Percentiles rank a stretch among this genome's conserved stretches.
These are phyloP conservation scores for Xylona heveae DNA, from an alignment of 495 filamentous ascomycete species.

Conservation along the genomic window DNA sequence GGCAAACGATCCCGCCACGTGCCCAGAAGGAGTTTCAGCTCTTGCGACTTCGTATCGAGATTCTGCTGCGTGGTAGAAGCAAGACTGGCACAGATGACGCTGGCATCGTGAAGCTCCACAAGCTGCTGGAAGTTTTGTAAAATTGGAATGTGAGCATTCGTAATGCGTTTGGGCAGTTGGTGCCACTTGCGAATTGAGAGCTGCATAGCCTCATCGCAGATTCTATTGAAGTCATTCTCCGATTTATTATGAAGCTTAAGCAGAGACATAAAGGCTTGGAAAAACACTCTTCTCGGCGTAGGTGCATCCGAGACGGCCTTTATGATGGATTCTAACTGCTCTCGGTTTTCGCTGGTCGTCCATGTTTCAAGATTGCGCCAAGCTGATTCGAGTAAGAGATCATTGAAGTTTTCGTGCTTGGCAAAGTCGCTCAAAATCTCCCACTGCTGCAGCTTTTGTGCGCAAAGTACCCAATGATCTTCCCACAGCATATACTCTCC, in stretches of 20 bases:
- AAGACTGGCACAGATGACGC: constrained; percentile 79
- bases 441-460: constrained; percentile 97
- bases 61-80: constrained; percentile 64
- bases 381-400: constrained; percentile 81
- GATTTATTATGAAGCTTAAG: constrained; percentile 81
- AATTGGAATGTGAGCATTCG: constrained; percentile 86
- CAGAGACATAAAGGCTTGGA: constrained; percentile 92
- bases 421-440: constrained; percentile 91
- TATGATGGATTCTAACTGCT: constrained; percentile 74
- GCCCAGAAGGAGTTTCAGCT: constrained; percentile 80
- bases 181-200: constrained; percentile 96
- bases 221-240: constrained; percentile 69
- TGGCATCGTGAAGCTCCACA: constrained; percentile 96
- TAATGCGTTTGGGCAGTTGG: constrained; percentile 78
- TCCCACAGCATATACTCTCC: constrained; percentile 99
- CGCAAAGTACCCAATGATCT: constrained; percentile 95
- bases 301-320: constrained; percentile 95
- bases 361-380: constrained; percentile 91
- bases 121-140: constrained; percentile 95
- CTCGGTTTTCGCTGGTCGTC: constrained; percentile 63
- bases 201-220: constrained; percentile 92
- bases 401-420: constrained; percentile 98
- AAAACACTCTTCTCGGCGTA: constrained; percentile 81
- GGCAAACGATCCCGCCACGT: constrained; percentile 93
- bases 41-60: constrained; percentile 81